Conservation (phyloP, 192 early-diverging fungal species). For the Gryganskiella cystojenkinii region DNA sequence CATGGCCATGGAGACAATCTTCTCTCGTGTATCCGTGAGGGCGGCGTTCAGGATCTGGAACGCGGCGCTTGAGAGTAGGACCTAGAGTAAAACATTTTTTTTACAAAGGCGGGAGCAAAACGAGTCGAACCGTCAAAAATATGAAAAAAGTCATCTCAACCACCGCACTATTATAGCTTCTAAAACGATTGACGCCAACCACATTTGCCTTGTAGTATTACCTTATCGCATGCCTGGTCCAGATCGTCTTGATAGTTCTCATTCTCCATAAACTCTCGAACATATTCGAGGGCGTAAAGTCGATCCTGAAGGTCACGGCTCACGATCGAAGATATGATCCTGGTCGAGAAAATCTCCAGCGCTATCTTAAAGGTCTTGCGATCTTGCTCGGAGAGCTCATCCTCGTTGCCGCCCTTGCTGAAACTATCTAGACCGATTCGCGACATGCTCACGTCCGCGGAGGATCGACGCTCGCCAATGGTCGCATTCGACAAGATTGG, state of each 20-base stretch:
- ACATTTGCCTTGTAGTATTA: too few relatives aligned
- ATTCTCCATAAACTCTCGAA: conserved; percentile 55
- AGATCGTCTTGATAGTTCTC: conserved; percentile 29
- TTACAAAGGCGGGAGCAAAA: neutral
- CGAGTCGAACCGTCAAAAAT: too few relatives aligned
- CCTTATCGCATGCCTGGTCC: conserved; percentile 18
- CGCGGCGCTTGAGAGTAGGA: conserved; percentile 58
- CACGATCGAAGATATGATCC: conserved; percentile 60
- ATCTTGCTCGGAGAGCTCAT: conserved; percentile 44
- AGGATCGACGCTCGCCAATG: neutral
- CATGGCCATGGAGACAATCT: conserved; percentile 55
- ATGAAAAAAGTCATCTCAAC: too few relatives aligned
- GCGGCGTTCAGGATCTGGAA: conserved; percentile 60
- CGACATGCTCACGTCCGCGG: neutral
- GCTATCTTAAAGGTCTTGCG: conserved; percentile 36
- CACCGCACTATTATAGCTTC: too few relatives aligned
- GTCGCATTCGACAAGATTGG: neutral
- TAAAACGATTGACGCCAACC: too few relatives aligned
- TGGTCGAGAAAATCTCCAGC: conserved; percentile 61
- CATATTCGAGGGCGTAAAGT: conserved; percentile 64
- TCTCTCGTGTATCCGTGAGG: conserved; percentile 67
- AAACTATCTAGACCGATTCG: neutral
- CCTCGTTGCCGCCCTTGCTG: conserved; percentile 9
- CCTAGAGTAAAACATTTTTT: conserved; percentile 1
- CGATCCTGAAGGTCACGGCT: conserved; percentile 62